phyloP scores from a whole-genome alignment of 306 rosid genomes.

The barrel medic (Medicago truncatula) region MtrunA17r5.0-ANR NC_053046.1:8325501-8326000 shows the following conservation, averaged over 20 bases:
- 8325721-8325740: constrained; percentile 49
- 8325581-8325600: constrained; percentile 71
- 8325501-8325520: constrained; percentile 53
- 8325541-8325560: constrained; percentile 64
- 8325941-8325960: constrained; percentile 50
- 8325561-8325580: constrained; percentile 77
- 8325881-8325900: constrained; percentile 40
- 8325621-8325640: constrained; percentile 57
- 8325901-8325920: constrained; percentile 49
- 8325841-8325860: constrained; percentile 50
- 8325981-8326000: constrained; percentile 50
- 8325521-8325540: constrained; percentile 51
- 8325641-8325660: constrained; percentile 53
- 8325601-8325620: constrained; percentile 56
- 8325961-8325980: constrained; percentile 44
- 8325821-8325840: constrained; percentile 50
- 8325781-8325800: constrained; percentile 56
- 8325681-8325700: constrained; percentile 51
- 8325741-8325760: constrained; percentile 50
- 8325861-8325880: constrained; percentile 43
- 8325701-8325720: constrained; percentile 42
- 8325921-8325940: constrained; percentile 48
- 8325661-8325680: constrained; percentile 48
- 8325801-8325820: constrained; percentile 55
- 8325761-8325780: constrained; percentile 52